A percentile compares a stretch with the other conserved stretches of the same genome.
These are phyloP conservation scores for Fagopyrum homotropicum DNA, from an alignment of 148 eudicot species.

Conservation along the genomic window DNA sequence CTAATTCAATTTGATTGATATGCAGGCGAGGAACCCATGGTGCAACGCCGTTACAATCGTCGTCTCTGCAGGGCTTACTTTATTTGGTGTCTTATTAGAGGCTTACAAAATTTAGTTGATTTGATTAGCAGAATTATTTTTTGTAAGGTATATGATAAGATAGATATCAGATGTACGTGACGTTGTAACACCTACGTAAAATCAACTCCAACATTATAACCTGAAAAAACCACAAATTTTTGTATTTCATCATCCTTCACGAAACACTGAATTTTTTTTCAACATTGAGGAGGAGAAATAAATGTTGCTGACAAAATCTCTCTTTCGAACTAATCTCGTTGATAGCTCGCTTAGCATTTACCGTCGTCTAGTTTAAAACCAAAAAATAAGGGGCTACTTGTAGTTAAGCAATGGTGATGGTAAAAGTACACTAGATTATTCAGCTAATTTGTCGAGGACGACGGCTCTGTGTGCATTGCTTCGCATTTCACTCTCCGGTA, in stretches of 20 bases:
- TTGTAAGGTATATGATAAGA: not conserved
- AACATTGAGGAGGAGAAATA: not conserved
- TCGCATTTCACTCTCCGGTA: conserved; percentile 58
- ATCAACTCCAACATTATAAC: not conserved
- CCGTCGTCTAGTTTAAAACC: not conserved
- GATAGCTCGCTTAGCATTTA: conserved; percentile 4
- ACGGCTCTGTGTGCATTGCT: not conserved
- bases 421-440: not conserved
- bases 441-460: not conserved
- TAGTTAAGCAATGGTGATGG: not conserved
- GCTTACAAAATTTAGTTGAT: not conserved
- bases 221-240: not conserved
- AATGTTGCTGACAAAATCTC: conserved; percentile 2
- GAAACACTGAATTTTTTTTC: not conserved
- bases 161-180: not conserved
- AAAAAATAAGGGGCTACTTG: not conserved
- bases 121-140: not conserved
- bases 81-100: not conserved
- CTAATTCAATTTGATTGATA: not conserved
- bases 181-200: not conserved
- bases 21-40: conserved; percentile 4
- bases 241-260: not conserved
- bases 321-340: not conserved
- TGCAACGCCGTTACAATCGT: not conserved
- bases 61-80: not conserved